Base-by-base conservation (phyloP, 1,284 basidiomycete species). In the Leccinum huronense region DNA sequence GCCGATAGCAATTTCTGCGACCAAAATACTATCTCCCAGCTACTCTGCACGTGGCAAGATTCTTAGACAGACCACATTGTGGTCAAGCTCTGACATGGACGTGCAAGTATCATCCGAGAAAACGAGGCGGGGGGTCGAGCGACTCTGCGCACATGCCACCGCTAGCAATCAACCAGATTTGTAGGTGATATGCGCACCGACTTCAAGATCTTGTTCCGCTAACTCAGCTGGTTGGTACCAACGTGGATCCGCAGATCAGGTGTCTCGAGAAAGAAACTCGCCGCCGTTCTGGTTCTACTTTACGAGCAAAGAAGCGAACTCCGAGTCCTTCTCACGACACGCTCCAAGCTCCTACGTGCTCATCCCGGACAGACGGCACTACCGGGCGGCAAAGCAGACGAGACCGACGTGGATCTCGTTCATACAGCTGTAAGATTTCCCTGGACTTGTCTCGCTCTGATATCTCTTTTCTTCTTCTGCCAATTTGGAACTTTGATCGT, bases 351-450 rank as follows among this genome's bases (percentile, higher is more conserved):
- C 5, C 80, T 95, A 27, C 81, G 93, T 62, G 84, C 87, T 0
- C 91, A 93, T 74, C 87, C 91, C 2, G 90, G 89, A 23, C 88
- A 91, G 70, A 91, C 89, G 51, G 93, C 93, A 2, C 75, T 95
- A 0, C 94, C 94, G 0, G 94, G 94, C 33, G 94, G 93, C 7
- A 93, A 90, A 73, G 83, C 84, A 30, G 94, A 95, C 70, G 80
- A 83, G 13, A 80, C 80, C 2, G 93, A 96, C 74, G 71, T 71
- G 1, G 83, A 84, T 70, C 78, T 89, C 1, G 75, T 89, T 11
- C 78, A 83, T 57, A 93, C 94, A 53, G 94, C 94, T 14, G 93
- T 95, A 73, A 77, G 86, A 70, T 31, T 30, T 19, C 61, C 40
- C 27, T 34, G 6, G 23, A 19, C 19, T 13, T 23, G 53, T 40